Conservation (phyloP, 805 yeast genomes). For the Kodamaea sagamina region DNA sequence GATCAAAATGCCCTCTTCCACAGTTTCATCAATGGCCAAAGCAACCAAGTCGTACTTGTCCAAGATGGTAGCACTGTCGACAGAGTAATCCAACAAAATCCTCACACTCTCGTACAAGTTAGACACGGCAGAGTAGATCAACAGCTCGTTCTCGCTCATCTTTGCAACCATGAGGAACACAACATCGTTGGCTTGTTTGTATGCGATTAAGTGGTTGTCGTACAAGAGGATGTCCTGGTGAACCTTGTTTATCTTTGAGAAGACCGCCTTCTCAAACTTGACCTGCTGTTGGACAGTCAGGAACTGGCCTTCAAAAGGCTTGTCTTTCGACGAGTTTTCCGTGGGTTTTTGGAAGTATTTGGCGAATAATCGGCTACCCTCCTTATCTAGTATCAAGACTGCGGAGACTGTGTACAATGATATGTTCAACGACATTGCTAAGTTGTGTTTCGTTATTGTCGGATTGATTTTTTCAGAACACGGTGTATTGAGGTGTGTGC, state of each 20-base stretch:
- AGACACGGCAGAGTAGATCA: slow-evolving; percentile 71
- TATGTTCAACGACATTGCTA: slow-evolving; percentile 43
- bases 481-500: slow-evolving; percentile 13
- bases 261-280: slow-evolving; percentile 72
- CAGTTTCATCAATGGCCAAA: slow-evolving; percentile 85
- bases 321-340: slow-evolving; percentile 11
- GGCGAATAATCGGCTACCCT: slow-evolving; percentile 77
- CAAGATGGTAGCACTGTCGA: slow-evolving; percentile 76
- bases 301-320: slow-evolving; percentile 29
- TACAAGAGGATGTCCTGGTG: slow-evolving; percentile 78
- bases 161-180: slow-evolving; percentile 71
- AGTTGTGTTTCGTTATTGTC: slow-evolving; percentile 8
- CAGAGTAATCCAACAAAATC: slow-evolving; percentile 63
- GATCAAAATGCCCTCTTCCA: slow-evolving; percentile 90
- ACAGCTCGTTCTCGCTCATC: slow-evolving; percentile 80
- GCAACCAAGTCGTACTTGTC: slow-evolving; percentile 85
- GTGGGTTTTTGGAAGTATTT: slow-evolving; percentile 75
- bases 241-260: slow-evolving; percentile 75
- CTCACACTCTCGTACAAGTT: slow-evolving; percentile 83
- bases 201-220: slow-evolving; percentile 80
- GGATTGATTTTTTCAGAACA: slow-evolving; percentile 12
- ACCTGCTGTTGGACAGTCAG: slow-evolving; percentile 62
- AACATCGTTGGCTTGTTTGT: slow-evolving; percentile 80
- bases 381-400: slow-evolving; percentile 74
- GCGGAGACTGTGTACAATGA: slow-evolving; percentile 85